Percentiles rank a stretch among this genome's conserved stretches.
These are phyloP conservation scores for Stramenopiles sp. DNA, from an alignment of 352 stramenopile genomes.

Conservation along the genomic window DNA sequence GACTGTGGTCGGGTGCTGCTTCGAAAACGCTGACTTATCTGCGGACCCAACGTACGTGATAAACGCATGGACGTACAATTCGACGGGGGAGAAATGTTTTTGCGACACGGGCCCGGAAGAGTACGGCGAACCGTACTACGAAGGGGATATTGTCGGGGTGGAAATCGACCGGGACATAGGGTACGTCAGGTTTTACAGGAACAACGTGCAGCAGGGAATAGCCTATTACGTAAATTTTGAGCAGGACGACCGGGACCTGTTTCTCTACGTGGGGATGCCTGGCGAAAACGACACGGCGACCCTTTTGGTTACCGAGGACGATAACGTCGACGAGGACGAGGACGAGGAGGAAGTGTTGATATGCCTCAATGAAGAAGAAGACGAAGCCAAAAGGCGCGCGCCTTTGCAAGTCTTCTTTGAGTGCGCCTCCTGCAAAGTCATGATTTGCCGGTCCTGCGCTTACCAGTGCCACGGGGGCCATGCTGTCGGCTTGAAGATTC, in stretches of 20 bases:
- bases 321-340: background rate
- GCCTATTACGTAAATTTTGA: conserved; percentile 12
- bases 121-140: background rate
- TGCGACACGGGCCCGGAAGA: background rate
- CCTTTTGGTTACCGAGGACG: background rate
- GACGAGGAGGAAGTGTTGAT: conserved; percentile 11
- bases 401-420: background rate
- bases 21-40: conserved; percentile 8
- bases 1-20: background rate
- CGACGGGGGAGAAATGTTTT: background rate
- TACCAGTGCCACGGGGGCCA: conserved; percentile 6
- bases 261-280: conserved; percentile 5
- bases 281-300: conserved; percentile 4
- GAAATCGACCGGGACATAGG: conserved; percentile 1
- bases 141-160: conserved; percentile 4
- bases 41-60: background rate
- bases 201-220: conserved; percentile 8
- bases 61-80: conserved; percentile 8
- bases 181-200: conserved; percentile 8
- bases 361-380: conserved; percentile 5
- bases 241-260: background rate
- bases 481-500: conserved; percentile 2
- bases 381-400: background rate
- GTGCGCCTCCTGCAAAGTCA: background rate
- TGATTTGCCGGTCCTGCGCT: background rate